Base-by-base conservation (phyloP, 768 basidiomycete genomes). In the Psilocybe azurescens region DNA sequence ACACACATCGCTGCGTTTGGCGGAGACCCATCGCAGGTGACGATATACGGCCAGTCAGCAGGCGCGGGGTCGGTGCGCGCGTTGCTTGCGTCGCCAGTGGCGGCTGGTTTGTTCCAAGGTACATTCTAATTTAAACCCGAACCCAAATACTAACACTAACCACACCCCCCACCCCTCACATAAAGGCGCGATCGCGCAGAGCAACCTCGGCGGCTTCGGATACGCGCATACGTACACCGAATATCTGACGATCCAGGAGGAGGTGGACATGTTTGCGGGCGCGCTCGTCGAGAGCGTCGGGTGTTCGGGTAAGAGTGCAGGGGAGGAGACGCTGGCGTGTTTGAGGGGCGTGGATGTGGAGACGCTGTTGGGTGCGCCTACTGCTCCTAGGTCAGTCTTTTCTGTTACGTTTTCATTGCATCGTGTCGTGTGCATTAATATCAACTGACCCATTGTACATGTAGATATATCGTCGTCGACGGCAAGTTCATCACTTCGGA, bases 1-100 rank as follows among this genome's bases (percentile, higher is more conserved):
- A 69, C 77, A 38, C 78, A 88, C 52, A 86, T 88, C 61, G 69
- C 73, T 1, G 75, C 79, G n/a, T 88, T 88, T 63, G 86, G 86
- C 39, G 86, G 87, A 0, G 86, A 87, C 71, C 81, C 82, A 1
- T 69, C 70, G 8, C 76, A 76, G 1, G 79, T 89, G 51, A 85
- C 83, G 3, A 81, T 87, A 24, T 79, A 79, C 61, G 86, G 86
- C 1, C 79, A 88, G 68, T 83, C 81, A 5, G 85, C 84, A 11
- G 86, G 85, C 30, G 84, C 79, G 9, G 78, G 75, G 39, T 76
- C 80, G 5, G 80, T 83, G 0, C 74, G 78, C 18, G 74, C 76
- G 1, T 67, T 79, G 0, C 73, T 81, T 33, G 75, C 71, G 6
- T 73, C 77, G 1, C 67, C 73, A 7, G 71, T 71, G 5, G 76